These are phyloP conservation scores for Leccinum subgranulosum DNA, from an alignment of 768 basidiomycete genomes.

Conservation along the genomic window DNA sequence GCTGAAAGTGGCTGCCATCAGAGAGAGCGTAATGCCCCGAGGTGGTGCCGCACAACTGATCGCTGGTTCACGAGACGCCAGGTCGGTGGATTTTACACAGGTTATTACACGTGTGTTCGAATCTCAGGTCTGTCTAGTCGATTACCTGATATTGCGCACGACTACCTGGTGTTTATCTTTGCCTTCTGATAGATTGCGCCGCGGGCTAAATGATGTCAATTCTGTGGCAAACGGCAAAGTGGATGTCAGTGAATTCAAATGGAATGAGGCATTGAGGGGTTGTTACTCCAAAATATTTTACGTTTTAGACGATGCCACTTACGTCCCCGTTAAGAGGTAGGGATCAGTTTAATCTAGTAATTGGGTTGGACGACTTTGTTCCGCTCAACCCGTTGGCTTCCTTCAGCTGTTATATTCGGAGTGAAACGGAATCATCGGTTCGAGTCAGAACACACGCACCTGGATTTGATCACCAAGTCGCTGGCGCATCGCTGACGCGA, in stretches of 20 bases:
- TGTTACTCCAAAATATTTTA: not conserved
- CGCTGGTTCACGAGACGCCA: constrained; percentile 1
- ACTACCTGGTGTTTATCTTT: not conserved
- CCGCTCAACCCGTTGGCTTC: too few species aligned
- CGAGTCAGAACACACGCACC: constrained; percentile 10
- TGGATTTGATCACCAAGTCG: constrained; percentile 6
- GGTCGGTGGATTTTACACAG: constrained; percentile 12
- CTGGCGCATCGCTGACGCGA: constrained; percentile 9
- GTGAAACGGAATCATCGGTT: not conserved
- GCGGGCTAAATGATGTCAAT: not conserved
- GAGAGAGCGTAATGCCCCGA: constrained; percentile 23
- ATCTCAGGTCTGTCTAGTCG: constrained; percentile 3
- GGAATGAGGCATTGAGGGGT: not conserved
- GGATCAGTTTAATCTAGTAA: constrained; percentile 1
- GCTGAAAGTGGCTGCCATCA: constrained; percentile 21
- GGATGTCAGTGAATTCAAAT: not conserved
- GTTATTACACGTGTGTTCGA: constrained; percentile 6
- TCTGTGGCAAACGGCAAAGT: not conserved
- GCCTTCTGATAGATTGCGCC: not conserved
- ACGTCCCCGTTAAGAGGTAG: not conserved
- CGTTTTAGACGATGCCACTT: not conserved
- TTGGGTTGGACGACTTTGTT: not conserved
- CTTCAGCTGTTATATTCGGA: not conserved
- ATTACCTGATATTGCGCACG: not conserved
- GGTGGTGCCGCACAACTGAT: too few species aligned